A percentile compares a stretch with the other conserved stretches of the same genome.
Evolutionary conservation across 345 rosid species (phyloP).

Genomic region (Rubroshorea leprosula): DNA sequence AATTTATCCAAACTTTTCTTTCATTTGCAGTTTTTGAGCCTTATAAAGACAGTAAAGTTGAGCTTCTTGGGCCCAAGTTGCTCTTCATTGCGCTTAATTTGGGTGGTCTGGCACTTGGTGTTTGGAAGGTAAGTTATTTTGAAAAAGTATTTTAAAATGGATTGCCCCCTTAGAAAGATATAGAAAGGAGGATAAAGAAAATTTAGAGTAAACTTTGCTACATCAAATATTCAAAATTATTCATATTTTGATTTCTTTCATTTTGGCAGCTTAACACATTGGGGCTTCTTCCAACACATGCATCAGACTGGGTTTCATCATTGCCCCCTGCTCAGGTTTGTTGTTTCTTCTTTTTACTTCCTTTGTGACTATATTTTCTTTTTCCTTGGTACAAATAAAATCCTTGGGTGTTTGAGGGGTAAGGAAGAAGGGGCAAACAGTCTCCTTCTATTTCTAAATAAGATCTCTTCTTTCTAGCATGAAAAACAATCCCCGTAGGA

Average conservation of each 20-base stretch:
- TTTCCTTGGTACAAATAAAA: too few species aligned
- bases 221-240: too few species aligned
- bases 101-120: conserved; percentile 88
- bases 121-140: conserved; percentile 78
- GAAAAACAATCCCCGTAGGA: too few species aligned
- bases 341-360: conserved; percentile 10
- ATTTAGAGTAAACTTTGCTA: not conserved
- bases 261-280: conserved; percentile 80
- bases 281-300: conserved; percentile 98
- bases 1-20: conserved; percentile 9
- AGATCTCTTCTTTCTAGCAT: too few species aligned
- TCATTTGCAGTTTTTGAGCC: conserved; percentile 93
- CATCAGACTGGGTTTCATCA: conserved; percentile 99
- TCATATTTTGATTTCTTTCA: conserved; percentile 10
- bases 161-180: not conserved
- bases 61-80: conserved; percentile 82
- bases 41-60: conserved; percentile 87
- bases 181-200: not conserved
- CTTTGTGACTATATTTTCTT: too few species aligned
- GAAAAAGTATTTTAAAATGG: conserved; percentile 3
- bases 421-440: too few species aligned
- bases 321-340: conserved; percentile 91
- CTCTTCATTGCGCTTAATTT: conserved; percentile 88
- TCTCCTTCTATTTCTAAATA: too few species aligned
- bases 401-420: too few species aligned